These are phyloP conservation scores for Coemansia reversa DNA, from an alignment of 192 early-diverging fungal species.

Conservation along the genomic window DNA sequence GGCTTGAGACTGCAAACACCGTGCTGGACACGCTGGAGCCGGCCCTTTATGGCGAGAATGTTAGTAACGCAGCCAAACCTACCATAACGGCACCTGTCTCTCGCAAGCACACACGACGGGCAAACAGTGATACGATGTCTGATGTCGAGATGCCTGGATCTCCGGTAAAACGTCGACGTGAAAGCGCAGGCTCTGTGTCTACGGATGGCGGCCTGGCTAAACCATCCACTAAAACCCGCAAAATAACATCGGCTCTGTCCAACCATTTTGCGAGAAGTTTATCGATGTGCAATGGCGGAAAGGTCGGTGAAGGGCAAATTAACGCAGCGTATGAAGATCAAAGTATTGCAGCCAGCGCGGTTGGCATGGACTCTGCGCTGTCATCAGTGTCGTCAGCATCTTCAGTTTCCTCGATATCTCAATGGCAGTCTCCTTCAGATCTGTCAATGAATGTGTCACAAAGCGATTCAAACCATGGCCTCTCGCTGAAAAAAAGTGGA, in stretches of 20 bases:
- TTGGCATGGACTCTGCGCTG: slow-evolving; percentile 12
- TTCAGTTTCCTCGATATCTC: slow-evolving; percentile 16
- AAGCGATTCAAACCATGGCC: background rate
- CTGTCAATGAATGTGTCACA: slow-evolving; percentile 6
- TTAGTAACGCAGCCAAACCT: background rate
- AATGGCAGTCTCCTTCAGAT: slow-evolving; percentile 13
- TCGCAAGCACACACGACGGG: slow-evolving; percentile 36
- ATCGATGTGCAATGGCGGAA: slow-evolving; percentile 25
- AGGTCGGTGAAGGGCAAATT: background rate
- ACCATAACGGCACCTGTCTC: slow-evolving; percentile 2
- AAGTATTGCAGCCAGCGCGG: background rate
- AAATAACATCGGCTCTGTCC: slow-evolving; percentile 36
- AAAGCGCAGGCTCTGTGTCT: slow-evolving; percentile 23
- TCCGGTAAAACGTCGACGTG: slow-evolving; percentile 45
- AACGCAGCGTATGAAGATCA: background rate
- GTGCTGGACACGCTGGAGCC: slow-evolving; percentile 40
- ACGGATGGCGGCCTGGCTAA: slow-evolving; percentile 15
- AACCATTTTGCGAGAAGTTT: slow-evolving; percentile 54
- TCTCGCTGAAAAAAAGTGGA: background rate
- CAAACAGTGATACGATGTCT: slow-evolving; percentile 44
- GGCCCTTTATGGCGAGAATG: slow-evolving; percentile 36
- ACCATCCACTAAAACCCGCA: slow-evolving; percentile 37
- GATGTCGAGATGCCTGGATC: slow-evolving; percentile 40
- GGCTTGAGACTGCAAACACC: slow-evolving; percentile 33
- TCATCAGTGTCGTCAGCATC: slow-evolving; percentile 25